Evolutionary conservation across 1,139 yeast genomes (phyloP), one percentile per base, ranked within the genome.

Genomic region (Lodderomyces jiufengensis): DNA sequence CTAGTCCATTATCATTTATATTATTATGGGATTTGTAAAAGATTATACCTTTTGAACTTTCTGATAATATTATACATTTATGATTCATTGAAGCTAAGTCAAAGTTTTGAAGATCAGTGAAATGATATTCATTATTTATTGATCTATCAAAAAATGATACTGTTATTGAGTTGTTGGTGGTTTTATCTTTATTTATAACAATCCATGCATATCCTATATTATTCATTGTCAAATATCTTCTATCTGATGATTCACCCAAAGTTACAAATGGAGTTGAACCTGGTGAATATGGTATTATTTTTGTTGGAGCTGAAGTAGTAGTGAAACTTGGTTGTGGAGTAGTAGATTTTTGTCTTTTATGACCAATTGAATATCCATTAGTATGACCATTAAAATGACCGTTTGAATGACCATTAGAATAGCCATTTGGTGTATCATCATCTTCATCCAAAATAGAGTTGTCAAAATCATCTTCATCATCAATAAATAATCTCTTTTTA

Each of bases 61-160:
- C 48, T 2, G 83, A 95, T 39, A 87, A 71, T 4, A 87, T 53
- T 0, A 84, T 63, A 1, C 94, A 95, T 4, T 68, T 69, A 24
- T 70, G 70, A 37, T 81, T 81, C 50, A 92, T 66, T 1, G 87
- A 76, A 22, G 95, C 94, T 36, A 86, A 62, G 54, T 87, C 95
- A 55, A 70, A 86, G 12, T 76, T 71, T 41, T 71, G 69, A 33
- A 76, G 59, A 56, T 92, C 98, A 32, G 81, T 82, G 60, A 92
- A 90, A 59, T 87, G 94, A 50, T 86, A 87, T 49, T 87, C 96
- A 39, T 81, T 77, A 54, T 81, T 84, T n/a, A 74, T 55, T 0
- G 88, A 78, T 34, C 84, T 68, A 54, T 92, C 97, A 51, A 87
- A 88, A 52, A 92, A 92, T 10, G 90, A 78, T 2, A 90, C 88